Conservation (phyloP, 768 basidiomycete species). For the Nidularia sp. region DNA sequence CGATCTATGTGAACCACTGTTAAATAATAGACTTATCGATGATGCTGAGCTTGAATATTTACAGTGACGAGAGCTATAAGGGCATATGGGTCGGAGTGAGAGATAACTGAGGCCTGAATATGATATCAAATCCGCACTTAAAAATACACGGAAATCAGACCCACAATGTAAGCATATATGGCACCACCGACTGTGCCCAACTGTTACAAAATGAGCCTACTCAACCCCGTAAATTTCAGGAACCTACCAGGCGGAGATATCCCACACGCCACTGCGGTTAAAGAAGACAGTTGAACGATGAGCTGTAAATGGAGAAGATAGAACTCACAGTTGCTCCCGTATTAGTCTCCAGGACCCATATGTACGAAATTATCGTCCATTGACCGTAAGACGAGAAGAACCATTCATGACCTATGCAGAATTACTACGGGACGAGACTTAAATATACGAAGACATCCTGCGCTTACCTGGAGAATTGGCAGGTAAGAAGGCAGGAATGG, state of each 20-base stretch:
- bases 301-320: not conserved
- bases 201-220: slow-evolving; percentile 7
- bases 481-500: slow-evolving; percentile 39
- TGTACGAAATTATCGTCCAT: slow-evolving; percentile 47
- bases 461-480: slow-evolving; percentile 23
- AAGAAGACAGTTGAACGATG: not conserved
- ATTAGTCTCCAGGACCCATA: slow-evolving; percentile 49
- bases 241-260: slow-evolving; percentile 37
- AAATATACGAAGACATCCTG: not conserved
- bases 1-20: slow-evolving; percentile 17
- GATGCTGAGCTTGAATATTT: not conserved
- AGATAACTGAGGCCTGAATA: slow-evolving; percentile 32
- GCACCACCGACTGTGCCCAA: slow-evolving; percentile 27
- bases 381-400: slow-evolving; percentile 34
- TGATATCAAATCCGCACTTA: not conserved
- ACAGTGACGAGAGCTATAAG: slow-evolving; percentile 35
- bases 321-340: slow-evolving; percentile 38
- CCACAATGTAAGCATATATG: slow-evolving; percentile 25
- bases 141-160: slow-evolving; percentile 1
- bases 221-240: too few species aligned
- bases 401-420: slow-evolving; percentile 28
- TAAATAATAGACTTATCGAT: too few species aligned
- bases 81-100: slow-evolving; percentile 35
- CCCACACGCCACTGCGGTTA: slow-evolving; percentile 32
- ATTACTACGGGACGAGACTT: not conserved